Evolutionary conservation across 306 rosid genomes (phyloP).

Genomic region (Fagus sylvatica): DNA sequence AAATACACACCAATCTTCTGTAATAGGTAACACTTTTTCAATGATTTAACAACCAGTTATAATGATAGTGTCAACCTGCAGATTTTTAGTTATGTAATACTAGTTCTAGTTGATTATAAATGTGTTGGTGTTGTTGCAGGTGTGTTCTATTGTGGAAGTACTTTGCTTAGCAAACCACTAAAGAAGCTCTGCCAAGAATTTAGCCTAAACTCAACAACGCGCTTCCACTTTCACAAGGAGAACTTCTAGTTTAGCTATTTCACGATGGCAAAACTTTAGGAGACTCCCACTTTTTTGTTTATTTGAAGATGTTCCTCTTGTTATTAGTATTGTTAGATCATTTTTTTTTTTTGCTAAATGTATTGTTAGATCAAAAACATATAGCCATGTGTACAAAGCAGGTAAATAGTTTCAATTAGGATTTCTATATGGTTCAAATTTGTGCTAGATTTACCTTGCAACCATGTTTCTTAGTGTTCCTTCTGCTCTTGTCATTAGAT

Average conservation of each 20-base stretch:
- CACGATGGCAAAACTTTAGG: background rate
- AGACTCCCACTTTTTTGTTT: background rate
- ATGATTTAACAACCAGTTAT: background rate
- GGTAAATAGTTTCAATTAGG: background rate
- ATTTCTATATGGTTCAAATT: background rate
- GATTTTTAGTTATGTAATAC: background rate
- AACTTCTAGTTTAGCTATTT: slow-evolving; percentile 55
- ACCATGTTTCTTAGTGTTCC: too few species aligned
- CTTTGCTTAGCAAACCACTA: slow-evolving; percentile 33
- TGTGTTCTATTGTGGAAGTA: slow-evolving; percentile 87
- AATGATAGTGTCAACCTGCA: background rate
- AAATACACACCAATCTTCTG: slow-evolving; percentile 43
- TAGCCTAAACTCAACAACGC: slow-evolving; percentile 42
- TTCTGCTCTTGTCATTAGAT: too few species aligned
- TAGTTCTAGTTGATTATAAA: background rate
- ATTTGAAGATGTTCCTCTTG: background rate
- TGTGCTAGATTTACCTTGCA: too few species aligned
- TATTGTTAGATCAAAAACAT: background rate
- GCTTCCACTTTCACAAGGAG: slow-evolving; percentile 86
- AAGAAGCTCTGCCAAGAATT: slow-evolving; percentile 44
- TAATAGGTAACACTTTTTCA: slow-evolving; percentile 50
- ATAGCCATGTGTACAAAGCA: background rate
- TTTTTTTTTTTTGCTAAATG: too few species aligned
- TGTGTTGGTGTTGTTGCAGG: slow-evolving; percentile 52
- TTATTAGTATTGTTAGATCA: background rate